phyloP scores from a whole-genome alignment of 2,329 filamentous ascomycete species.

The Pyricularia sp. region DNA sequence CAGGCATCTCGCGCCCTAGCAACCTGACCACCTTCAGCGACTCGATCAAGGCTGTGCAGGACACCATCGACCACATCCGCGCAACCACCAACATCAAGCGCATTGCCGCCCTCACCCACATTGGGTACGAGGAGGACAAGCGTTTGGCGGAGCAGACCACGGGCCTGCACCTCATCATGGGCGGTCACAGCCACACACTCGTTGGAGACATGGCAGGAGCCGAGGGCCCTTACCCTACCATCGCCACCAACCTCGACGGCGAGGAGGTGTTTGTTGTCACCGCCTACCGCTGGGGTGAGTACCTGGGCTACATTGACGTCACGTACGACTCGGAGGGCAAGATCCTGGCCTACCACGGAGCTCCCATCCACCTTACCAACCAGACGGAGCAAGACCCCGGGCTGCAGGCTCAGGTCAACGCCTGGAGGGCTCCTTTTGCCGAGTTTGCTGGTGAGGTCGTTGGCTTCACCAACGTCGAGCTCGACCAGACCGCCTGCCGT shows the following conservation, averaged over 20 bases:
- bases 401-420: conserved; percentile 43
- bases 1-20: conserved; percentile 44
- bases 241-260: conserved; percentile 44
- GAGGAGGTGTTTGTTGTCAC: conserved; percentile 58
- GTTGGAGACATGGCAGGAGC: conserved; percentile 46
- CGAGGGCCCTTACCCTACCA: conserved; percentile 49
- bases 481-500: conserved; percentile 48
- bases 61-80: conserved; percentile 47
- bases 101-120: conserved; percentile 54
- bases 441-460: conserved; percentile 44
- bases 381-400: conserved; percentile 40
- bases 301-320: conserved; percentile 54
- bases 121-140: conserved; percentile 52
- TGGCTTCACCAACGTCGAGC: conserved; percentile 37
- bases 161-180: conserved; percentile 56
- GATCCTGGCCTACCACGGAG: conserved; percentile 49
- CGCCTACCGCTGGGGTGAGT: conserved; percentile 56
- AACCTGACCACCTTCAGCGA: conserved; percentile 45
- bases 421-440: conserved; percentile 49
- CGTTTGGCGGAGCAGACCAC: conserved; percentile 44
- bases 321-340: conserved; percentile 48
- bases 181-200: conserved; percentile 46
- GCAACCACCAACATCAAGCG: conserved; percentile 48
- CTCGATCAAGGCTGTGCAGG: conserved; percentile 43
- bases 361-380: conserved; percentile 51